These are phyloP conservation scores for Cyclostephanos invisitatus DNA, from an alignment of 108 stramenopile genomes.

Conservation along the genomic window DNA sequence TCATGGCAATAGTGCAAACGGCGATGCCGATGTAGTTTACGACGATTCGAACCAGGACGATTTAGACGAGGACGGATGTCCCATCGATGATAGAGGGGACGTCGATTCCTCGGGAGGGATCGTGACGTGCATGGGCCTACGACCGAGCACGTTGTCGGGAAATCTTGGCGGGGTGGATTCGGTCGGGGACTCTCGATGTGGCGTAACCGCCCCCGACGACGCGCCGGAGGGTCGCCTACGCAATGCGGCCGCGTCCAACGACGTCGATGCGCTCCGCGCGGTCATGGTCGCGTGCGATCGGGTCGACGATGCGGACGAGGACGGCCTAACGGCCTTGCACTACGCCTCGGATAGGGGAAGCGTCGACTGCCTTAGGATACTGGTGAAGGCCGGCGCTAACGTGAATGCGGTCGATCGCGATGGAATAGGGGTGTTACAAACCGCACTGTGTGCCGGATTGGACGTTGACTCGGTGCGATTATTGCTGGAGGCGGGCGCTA, in stretches of 20 bases:
- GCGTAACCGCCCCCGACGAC: not conserved
- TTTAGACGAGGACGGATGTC: constrained; percentile 57
- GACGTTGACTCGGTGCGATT: constrained; percentile 56
- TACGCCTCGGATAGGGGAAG: constrained; percentile 74
- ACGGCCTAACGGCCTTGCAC: constrained; percentile 80
- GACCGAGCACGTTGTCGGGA: constrained; percentile 36
- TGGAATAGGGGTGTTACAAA: constrained; percentile 77
- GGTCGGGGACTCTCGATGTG: constrained; percentile 11
- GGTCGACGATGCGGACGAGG: constrained; percentile 57
- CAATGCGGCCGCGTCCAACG: constrained; percentile 52
- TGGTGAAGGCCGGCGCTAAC: constrained; percentile 69
- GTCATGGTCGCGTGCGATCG: constrained; percentile 40
- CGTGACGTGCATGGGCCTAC: constrained; percentile 39
- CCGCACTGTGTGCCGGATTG: constrained; percentile 74
- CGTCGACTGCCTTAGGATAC: constrained; percentile 56
- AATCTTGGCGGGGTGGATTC: constrained; percentile 1
- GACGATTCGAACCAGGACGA: constrained; percentile 41
- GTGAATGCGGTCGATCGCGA: constrained; percentile 70
- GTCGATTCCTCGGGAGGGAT: constrained; percentile 40
- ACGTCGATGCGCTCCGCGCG: constrained; percentile 33
- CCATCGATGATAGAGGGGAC: constrained; percentile 42
- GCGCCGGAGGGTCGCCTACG: constrained; percentile 43
- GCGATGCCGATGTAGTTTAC: constrained; percentile 38
- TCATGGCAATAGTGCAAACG: not conserved
- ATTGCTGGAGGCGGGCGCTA: constrained; percentile 65